These are phyloP conservation scores for Saccharomycopsis hybrid DNA, from an alignment of 1,139 yeast species.

Conservation along the genomic window DNA sequence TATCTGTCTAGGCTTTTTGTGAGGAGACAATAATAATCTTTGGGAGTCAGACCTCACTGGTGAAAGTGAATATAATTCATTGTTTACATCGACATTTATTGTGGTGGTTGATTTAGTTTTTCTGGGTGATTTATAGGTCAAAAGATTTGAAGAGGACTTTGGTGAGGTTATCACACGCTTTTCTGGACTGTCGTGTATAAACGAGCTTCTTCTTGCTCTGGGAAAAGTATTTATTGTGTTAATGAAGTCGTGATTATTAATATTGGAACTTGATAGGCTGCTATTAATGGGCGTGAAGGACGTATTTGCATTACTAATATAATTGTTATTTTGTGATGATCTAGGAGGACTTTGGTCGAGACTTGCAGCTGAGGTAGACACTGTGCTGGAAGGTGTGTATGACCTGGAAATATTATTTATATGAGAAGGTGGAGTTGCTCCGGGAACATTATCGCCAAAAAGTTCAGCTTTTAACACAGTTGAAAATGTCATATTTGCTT, in stretches of 20 bases:
- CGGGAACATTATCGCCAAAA: conserved; percentile 79
- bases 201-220: conserved; percentile 14
- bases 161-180: conserved; percentile 30
- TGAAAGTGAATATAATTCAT: conserved; percentile 71
- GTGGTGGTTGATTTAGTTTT: conserved; percentile 51
- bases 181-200: conserved; percentile 40
- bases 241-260: conserved; percentile 15
- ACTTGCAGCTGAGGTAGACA: not conserved
- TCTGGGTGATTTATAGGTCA: conserved; percentile 66
- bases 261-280: conserved; percentile 24
- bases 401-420: conserved; percentile 10
- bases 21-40: conserved; percentile 69
- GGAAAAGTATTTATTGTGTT: not conserved
- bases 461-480: conserved; percentile 82
- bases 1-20: conserved; percentile 69
- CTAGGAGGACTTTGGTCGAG: conserved; percentile 3
- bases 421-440: conserved; percentile 33
- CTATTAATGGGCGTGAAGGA: not conserved
- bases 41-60: conserved; percentile 91
- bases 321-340: conserved; percentile 10
- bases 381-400: not conserved
- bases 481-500: conserved; percentile 82
- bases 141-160: conserved; percentile 38
- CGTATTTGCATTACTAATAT: not conserved
- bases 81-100: conserved; percentile 53